These are phyloP conservation scores for Salvia splendens DNA, from an alignment of 257 asterid genomes.

Conservation along the genomic window DNA sequence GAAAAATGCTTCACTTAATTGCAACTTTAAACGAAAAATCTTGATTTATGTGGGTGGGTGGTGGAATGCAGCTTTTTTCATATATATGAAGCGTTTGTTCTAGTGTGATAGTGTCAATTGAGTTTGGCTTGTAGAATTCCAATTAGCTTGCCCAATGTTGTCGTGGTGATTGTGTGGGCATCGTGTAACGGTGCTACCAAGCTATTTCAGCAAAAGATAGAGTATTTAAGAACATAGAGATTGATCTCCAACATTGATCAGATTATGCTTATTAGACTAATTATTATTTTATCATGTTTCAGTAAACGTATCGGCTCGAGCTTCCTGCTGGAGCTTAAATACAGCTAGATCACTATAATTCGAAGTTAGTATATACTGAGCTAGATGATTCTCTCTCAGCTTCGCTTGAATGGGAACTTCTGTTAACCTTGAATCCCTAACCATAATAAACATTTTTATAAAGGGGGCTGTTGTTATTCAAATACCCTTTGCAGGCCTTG, in stretches of 20 bases:
- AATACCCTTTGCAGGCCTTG: background rate
- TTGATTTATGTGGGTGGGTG: conserved; percentile 6
- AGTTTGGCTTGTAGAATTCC: background rate
- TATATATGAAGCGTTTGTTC: background rate
- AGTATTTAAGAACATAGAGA: background rate
- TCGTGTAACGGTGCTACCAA: background rate
- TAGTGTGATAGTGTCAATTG: background rate
- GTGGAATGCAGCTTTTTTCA: conserved; percentile 6
- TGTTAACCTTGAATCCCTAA: background rate
- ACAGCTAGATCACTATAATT: background rate
- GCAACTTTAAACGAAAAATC: background rate
- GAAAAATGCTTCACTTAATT: background rate
- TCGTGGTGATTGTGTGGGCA: background rate
- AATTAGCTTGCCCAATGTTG: background rate
- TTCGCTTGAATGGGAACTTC: background rate
- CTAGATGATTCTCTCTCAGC: conserved; percentile 2
- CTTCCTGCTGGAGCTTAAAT: background rate
- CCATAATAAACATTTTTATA: background rate
- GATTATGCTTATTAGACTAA: background rate
- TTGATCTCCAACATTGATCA: conserved; percentile 9
- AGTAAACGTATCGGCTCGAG: background rate
- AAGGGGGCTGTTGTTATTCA: background rate
- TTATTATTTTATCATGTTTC: background rate
- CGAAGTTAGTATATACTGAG: background rate
- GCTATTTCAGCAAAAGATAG: background rate